Base-by-base conservation (phyloP, 148 eudicot genomes). In the Persicaria maculosa region DNA sequence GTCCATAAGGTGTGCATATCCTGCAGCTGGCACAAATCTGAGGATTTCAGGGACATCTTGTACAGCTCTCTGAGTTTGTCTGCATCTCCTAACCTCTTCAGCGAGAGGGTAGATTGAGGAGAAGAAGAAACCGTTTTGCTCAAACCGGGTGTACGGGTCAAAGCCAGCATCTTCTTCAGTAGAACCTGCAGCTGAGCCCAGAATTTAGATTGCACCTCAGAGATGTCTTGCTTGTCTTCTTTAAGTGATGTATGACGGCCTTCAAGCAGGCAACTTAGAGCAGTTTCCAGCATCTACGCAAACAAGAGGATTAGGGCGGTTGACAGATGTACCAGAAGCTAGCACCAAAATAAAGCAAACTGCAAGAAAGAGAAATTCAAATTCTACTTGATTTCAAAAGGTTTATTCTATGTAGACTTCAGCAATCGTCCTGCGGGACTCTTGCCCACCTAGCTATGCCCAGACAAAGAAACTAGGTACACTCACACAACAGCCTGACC, bases 151-250 rank as follows among this genome's bases (percentile, higher is more conserved):
- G 88, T 72, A 14, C 89, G 83, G 68, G 93, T 50, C 9, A 71
- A 75, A 52, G 98, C 84, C 81, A 95, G 55, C 96, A 90, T 87
- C 76, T 70, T 86, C 89, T 90, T 92, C 89, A 95, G 74, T 47
- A 90, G 72, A 81, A 76, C 80, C 90, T 89, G 99, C 82, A 95
- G 72, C 78, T 87, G 93, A 62, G 83, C 82, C 97, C 99, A 95
- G 76, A 88, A 92, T 50, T 82, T 83, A 40, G 82, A 77, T 77
- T 75, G 80, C 14, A 88, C 55, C 50, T 87, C 84, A 0, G 83
- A 44, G 54, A 74, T 74, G 17, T 80, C 76, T 50, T 7, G 88
- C 43, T 47, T 75, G 69, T 52, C 78, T 85, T 71, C 53, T 45
- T 46, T 6, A 71, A 45, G 54, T 50, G 88, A 83, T 50, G 86